These are phyloP conservation scores for Mortierella sp. DNA, from an alignment of 371 early-diverging fungal genomes.

Conservation along the genomic window DNA sequence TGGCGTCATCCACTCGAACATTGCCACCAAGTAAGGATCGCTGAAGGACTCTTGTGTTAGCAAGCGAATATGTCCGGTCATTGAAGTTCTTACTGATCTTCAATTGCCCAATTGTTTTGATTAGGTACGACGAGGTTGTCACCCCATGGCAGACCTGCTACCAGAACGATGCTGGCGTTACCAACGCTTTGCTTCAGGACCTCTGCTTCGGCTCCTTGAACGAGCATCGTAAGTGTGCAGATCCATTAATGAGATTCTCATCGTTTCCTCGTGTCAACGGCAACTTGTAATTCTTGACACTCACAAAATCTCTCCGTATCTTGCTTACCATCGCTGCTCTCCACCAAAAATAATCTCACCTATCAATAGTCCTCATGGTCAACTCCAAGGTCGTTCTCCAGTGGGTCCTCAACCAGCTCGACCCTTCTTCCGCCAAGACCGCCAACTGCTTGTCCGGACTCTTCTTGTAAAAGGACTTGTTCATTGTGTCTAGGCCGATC, in stretches of 20 bases:
- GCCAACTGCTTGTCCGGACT: slow-evolving; percentile 35
- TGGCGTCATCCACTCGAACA: slow-evolving; percentile 36
- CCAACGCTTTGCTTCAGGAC: slow-evolving; percentile 39
- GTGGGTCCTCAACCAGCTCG: slow-evolving; percentile 43
- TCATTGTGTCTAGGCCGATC: background rate
- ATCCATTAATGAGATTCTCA: background rate
- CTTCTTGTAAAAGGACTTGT: background rate
- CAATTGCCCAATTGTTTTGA: background rate
- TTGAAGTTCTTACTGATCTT: background rate
- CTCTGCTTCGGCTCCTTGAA: slow-evolving; percentile 23
- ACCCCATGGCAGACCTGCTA: slow-evolving; percentile 32
- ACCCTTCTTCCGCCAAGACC: slow-evolving; percentile 32
- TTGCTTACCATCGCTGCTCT: too few species aligned
- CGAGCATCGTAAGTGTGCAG: slow-evolving; percentile 28
- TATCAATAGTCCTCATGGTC: slow-evolving; percentile 20
- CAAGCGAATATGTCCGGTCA: too few species aligned
- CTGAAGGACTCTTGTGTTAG: too few species aligned
- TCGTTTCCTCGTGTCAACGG: background rate
- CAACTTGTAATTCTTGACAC: too few species aligned
- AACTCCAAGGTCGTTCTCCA: slow-evolving; percentile 35
- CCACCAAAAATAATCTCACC: too few species aligned
- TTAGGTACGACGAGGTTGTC: slow-evolving; percentile 41
- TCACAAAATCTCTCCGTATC: too few species aligned
- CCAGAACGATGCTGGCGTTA: slow-evolving; percentile 13
- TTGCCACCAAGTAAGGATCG: slow-evolving; percentile 26